Conservation (phyloP, 2,329 filamentous ascomycete species). For the Sarocladium brachiariae region DNA sequence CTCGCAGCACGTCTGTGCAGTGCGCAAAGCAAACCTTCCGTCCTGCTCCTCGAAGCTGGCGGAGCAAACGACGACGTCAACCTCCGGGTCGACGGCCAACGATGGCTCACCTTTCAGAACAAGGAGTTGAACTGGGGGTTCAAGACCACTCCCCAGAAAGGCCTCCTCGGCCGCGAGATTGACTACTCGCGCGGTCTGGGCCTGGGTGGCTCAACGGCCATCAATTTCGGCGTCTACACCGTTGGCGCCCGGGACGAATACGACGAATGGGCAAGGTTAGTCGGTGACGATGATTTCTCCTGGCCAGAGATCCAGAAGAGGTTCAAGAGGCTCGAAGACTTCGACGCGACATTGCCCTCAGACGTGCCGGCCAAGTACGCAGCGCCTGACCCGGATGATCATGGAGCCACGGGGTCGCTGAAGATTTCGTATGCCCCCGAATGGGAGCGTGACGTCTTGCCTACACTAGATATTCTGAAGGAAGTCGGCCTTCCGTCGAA, state of each 20-base stretch:
- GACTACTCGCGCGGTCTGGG: constrained; percentile 44
- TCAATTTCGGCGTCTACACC: constrained; percentile 49
- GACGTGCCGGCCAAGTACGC: constrained; percentile 38
- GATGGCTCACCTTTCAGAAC: constrained; percentile 45
- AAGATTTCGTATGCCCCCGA: constrained; percentile 39
- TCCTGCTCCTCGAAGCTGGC: constrained; percentile 58
- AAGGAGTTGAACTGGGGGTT: constrained; percentile 46
- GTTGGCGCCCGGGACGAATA: constrained; percentile 54
- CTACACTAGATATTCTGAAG: constrained; percentile 39
- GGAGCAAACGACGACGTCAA: constrained; percentile 37
- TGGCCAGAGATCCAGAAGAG: constrained; percentile 47
- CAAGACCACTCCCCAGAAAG: constrained; percentile 38
- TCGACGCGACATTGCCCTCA: constrained; percentile 33
- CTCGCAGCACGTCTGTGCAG: constrained; percentile 46
- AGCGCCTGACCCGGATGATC: constrained; percentile 34
- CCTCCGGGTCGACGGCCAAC: constrained; percentile 45
- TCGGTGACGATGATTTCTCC: constrained; percentile 46
- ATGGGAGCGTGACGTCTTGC: constrained; percentile 41
- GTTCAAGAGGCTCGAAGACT: constrained; percentile 48
- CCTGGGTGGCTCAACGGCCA: constrained; percentile 44
- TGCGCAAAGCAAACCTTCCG: constrained; percentile 37
- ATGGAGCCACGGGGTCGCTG: constrained; percentile 42
- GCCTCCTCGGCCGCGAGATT: constrained; percentile 35
- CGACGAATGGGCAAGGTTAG: constrained; percentile 50
- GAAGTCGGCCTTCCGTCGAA: constrained; percentile 42